phyloP scores from a whole-genome alignment of 1,284 basidiomycete species.

The Kwoniella shivajii region DNA sequence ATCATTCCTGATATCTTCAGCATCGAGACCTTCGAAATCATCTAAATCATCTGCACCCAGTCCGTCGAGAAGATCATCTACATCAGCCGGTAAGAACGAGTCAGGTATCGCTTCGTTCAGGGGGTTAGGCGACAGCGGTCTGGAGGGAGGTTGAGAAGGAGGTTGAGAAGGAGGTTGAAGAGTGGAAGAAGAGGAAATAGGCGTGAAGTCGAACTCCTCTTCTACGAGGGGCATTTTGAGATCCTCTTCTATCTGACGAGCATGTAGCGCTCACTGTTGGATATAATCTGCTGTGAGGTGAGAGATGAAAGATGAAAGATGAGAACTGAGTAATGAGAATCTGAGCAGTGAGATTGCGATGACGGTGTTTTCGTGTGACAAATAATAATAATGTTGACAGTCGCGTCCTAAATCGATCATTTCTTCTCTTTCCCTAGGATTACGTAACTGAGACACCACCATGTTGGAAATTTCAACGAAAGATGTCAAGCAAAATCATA shows the following conservation, averaged over 20 bases:
- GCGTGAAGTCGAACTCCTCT: not conserved
- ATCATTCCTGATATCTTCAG: conserved; percentile 10
- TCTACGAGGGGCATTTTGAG: not conserved
- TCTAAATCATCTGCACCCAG: conserved; percentile 40
- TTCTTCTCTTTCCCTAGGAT: not conserved
- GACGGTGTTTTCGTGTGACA: not conserved
- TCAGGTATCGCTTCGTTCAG: conserved; percentile 9
- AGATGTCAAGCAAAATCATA: too few relatives aligned
- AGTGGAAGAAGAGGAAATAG: not conserved
- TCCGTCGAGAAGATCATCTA: conserved; percentile 37
- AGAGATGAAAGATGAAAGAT: not conserved
- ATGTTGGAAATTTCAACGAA: too few relatives aligned
- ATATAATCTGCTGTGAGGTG: not conserved
- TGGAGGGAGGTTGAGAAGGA: not conserved
- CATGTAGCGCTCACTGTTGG: not conserved
- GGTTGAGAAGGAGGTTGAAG: not conserved
- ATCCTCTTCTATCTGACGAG: not conserved
- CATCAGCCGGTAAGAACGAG: conserved; percentile 17
- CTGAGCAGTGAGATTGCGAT: not conserved
- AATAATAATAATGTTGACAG: conserved; percentile 3
- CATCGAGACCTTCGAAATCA: conserved; percentile 35
- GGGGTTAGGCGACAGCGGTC: not conserved
- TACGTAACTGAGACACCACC: conserved; percentile 1
- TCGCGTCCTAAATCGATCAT: conserved; percentile 1
- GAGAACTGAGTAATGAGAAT: not conserved